These are phyloP conservation scores for Chaetomiaceae sp. DNA, from an alignment of 2,329 filamentous ascomycete genomes.

Conservation along the genomic window DNA sequence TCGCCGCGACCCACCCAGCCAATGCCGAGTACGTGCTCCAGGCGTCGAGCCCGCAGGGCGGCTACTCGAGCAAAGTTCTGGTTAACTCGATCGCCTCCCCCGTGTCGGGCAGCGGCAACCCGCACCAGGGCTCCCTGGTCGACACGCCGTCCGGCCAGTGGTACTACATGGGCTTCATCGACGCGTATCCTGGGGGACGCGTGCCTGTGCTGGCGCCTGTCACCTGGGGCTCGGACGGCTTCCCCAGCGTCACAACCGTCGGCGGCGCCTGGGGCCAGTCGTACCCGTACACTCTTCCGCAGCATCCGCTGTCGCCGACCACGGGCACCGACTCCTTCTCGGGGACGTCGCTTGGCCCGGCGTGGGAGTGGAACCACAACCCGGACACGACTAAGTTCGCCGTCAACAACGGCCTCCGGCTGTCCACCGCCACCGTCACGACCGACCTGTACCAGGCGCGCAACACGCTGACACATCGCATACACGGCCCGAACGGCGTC, in stretches of 20 bases:
- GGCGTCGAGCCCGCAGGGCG: slow-evolving; percentile 45
- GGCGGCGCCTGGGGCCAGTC: slow-evolving; percentile 44
- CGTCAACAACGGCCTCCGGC: slow-evolving; percentile 29
- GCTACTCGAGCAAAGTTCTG: slow-evolving; percentile 42
- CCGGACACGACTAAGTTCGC: slow-evolving; percentile 40
- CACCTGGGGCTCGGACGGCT: slow-evolving; percentile 47
- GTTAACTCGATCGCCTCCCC: slow-evolving; percentile 40
- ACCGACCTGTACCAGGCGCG: slow-evolving; percentile 42
- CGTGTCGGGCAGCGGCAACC: slow-evolving; percentile 39
- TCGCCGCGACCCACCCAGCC: slow-evolving; percentile 44
- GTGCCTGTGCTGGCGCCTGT: slow-evolving; percentile 54
- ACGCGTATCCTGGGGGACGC: slow-evolving; percentile 52
- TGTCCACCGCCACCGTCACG: slow-evolving; percentile 40
- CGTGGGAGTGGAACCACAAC: slow-evolving; percentile 61
- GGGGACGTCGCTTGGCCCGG: slow-evolving; percentile 36
- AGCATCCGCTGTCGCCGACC: slow-evolving; percentile 25
- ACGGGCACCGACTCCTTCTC: slow-evolving; percentile 43
- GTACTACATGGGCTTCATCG: slow-evolving; percentile 56
- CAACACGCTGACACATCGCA: slow-evolving; percentile 44
- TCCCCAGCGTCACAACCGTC: too few relatives aligned
- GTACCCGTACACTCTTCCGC: slow-evolving; percentile 37
- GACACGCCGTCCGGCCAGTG: slow-evolving; percentile 47
- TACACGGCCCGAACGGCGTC: slow-evolving; percentile 39
- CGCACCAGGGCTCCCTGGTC: slow-evolving; percentile 54
- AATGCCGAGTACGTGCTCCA: slow-evolving; percentile 46